These are phyloP conservation scores for Bryoglossum gracile DNA, from an alignment of 495 filamentous ascomycete species.

Conservation along the genomic window DNA sequence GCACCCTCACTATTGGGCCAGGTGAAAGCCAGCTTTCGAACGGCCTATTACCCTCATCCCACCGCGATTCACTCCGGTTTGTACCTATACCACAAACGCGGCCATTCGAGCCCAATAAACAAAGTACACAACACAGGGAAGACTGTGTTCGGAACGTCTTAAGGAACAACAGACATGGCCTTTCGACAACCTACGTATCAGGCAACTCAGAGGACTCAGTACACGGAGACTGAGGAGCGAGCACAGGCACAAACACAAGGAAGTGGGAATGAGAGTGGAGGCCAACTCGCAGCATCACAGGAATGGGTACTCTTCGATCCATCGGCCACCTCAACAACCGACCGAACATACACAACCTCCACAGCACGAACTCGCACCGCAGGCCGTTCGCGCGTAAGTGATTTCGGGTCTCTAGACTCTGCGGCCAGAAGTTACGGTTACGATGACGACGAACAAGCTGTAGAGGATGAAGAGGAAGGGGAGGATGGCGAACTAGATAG, in stretches of 20 bases:
- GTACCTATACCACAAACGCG: too few species aligned
- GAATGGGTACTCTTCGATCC: constrained; percentile 98
- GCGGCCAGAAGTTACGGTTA: constrained; percentile 43
- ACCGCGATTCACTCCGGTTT: too few species aligned
- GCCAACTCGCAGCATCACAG: constrained; percentile 59
- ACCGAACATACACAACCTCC: constrained; percentile 62
- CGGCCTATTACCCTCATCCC: too few species aligned
- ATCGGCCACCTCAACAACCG: constrained; percentile 51
- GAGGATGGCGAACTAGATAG: constrained; percentile 81
- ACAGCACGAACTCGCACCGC: constrained; percentile 66
- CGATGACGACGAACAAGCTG: constrained; percentile 42
- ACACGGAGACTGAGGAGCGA: constrained; percentile 23
- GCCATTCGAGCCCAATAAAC: too few species aligned
- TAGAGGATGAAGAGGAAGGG: constrained; percentile 35
- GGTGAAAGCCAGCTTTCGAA: too few species aligned
- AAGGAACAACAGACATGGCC: constrained; percentile 59
- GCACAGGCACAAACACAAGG: constrained; percentile 24
- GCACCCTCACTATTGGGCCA: too few species aligned
- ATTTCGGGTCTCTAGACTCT: constrained; percentile 77
- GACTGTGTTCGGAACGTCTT: too few species aligned
- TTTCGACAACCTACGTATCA: constrained; percentile 71
- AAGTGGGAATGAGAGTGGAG: constrained; percentile 24
- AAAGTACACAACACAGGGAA: too few species aligned
- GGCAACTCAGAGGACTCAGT: constrained; percentile 48
- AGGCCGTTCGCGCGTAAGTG: constrained; percentile 68